These are phyloP conservation scores for Verticillium zaregamsianum DNA, from an alignment of 2,329 filamentous ascomycete species.

Conservation along the genomic window DNA sequence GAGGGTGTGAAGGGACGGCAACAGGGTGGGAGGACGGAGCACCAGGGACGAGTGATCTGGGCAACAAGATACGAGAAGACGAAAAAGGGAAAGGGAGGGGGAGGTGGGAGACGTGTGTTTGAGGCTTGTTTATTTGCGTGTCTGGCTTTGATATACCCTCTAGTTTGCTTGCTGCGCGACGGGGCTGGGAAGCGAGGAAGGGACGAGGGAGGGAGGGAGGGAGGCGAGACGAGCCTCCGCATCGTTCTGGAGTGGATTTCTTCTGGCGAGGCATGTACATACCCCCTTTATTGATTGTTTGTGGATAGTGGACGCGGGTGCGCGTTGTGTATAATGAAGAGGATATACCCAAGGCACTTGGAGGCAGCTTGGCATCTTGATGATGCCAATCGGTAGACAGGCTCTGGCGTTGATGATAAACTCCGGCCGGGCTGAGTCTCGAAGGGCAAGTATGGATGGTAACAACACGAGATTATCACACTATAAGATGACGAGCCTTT, in stretches of 20 bases:
- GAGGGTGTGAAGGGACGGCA: background rate
- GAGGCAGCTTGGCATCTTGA: background rate
- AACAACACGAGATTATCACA: no score
- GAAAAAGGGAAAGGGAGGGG: background rate
- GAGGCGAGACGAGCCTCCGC: background rate
- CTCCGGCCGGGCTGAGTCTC: no score
- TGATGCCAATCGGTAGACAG: background rate
- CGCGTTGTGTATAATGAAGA: background rate
- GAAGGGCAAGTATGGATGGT: no score
- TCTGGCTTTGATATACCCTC: conserved; percentile 1
- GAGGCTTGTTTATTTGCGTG: background rate
- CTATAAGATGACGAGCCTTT: no score
- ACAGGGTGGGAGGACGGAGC: background rate
- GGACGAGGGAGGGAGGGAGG: background rate
- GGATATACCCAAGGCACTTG: background rate
- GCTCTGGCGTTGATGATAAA: no score
- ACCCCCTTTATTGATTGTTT: background rate
- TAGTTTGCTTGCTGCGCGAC: background rate
- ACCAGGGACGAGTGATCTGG: no score
- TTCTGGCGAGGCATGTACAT: background rate
- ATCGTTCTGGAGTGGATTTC: background rate
- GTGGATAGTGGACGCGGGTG: background rate
- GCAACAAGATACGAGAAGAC: no score
- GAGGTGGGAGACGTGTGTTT: background rate
- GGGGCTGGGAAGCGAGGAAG: background rate